Evolutionary conservation across 495 filamentous ascomycete genomes (phyloP).

Genomic region (Chaetomium fimeti): DNA sequence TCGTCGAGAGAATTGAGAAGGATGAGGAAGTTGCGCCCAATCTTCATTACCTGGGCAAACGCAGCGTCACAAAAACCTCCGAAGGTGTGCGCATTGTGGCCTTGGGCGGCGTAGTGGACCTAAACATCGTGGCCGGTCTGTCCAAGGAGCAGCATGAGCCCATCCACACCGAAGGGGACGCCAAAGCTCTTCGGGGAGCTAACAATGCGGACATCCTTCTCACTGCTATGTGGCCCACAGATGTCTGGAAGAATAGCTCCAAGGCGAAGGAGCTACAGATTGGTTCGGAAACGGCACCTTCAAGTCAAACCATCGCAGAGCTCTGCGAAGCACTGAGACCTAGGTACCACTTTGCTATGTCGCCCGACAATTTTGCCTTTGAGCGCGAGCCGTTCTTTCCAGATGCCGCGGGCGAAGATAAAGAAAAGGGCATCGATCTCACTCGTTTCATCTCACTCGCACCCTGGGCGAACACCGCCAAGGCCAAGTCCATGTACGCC

Average conservation of each 20-base stretch:
- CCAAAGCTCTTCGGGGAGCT: conserved; percentile 66
- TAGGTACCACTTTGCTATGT: conserved; percentile 80
- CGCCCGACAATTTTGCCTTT: conserved; percentile 63
- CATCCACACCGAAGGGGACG: conserved; percentile 72
- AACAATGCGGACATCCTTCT: conserved; percentile 80
- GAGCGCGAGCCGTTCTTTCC: conserved; percentile 95
- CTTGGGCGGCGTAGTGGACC: conserved; percentile 68
- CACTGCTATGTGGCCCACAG: conserved; percentile 79
- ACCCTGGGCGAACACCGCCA: conserved; percentile 65
- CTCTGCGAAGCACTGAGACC: conserved; percentile 75
- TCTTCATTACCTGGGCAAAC: conserved; percentile 82
- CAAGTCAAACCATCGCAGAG: conserved; percentile 61
- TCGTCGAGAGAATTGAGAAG: conserved; percentile 69
- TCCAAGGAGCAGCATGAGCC: conserved; percentile 65
- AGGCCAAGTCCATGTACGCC: conserved; percentile 86
- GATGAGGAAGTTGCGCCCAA: conserved; percentile 80
- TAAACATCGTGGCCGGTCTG: conserved; percentile 48
- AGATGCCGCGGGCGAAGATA: conserved; percentile 30
- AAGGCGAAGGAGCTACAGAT: conserved; percentile 49
- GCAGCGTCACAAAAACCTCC: conserved; percentile 78
- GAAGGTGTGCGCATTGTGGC: conserved; percentile 83
- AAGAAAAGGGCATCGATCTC: conserved; percentile 51
- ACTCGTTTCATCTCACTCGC: conserved; percentile 90
- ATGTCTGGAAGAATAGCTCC: conserved; percentile 56
- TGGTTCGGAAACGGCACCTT: conserved; percentile 42